Evolutionary conservation across 768 basidiomycete species (phyloP).

Genomic region (Mycena belliarum): DNA sequence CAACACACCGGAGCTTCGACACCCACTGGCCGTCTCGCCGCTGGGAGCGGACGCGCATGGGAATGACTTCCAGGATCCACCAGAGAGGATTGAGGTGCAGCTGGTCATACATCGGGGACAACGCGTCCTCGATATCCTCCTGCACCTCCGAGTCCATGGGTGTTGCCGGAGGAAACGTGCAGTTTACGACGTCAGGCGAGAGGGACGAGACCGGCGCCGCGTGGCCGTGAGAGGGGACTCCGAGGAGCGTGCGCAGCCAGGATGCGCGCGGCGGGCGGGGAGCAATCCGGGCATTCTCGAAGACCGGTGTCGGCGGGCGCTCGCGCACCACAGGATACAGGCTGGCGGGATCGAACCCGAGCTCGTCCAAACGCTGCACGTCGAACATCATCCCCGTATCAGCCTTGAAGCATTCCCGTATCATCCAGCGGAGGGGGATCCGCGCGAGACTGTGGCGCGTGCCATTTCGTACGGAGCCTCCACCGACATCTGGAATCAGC

Average conservation of each 20-base stretch:
- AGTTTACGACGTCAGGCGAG: not conserved
- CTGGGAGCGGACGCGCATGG: not conserved
- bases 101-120: not conserved
- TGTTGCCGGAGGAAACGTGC: not conserved
- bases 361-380: not conserved
- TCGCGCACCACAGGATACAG: not conserved
- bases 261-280: not conserved
- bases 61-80: not conserved
- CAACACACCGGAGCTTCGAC: not conserved
- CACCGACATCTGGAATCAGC: constrained; percentile 34
- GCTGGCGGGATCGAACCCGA: not conserved
- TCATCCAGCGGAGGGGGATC: constrained; percentile 54
- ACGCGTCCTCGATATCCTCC: not conserved
- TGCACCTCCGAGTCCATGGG: too few species aligned
- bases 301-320: not conserved
- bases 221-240: too few species aligned
- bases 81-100: not conserved
- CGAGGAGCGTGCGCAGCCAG: not conserved
- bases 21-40: not conserved
- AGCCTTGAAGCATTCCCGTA: constrained; percentile 51
- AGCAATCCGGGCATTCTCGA: not conserved
- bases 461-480: constrained; percentile 25
- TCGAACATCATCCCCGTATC: constrained; percentile 47
- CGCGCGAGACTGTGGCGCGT: constrained; percentile 35
- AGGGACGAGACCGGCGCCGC: too few species aligned